phyloP scores from a whole-genome alignment of 2,329 filamentous ascomycete genomes.

The Colletotrichum shisoi region DNA sequence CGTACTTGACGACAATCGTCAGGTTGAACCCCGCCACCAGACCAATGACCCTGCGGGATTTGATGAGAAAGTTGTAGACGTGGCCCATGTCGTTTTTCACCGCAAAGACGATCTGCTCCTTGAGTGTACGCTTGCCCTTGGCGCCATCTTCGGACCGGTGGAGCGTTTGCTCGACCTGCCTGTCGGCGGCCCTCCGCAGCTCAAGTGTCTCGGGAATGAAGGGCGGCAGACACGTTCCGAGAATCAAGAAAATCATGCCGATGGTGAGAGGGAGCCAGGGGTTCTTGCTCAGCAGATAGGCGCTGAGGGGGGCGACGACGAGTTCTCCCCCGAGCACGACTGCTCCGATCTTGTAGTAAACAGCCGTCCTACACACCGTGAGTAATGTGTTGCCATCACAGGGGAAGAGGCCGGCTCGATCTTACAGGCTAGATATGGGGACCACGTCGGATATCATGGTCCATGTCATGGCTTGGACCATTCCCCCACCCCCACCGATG shows the following conservation, averaged over 20 bases:
- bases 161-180: constrained; percentile 34
- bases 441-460: constrained; percentile 57
- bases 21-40: constrained; percentile 51
- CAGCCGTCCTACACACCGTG: constrained; percentile 45
- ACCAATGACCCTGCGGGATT: constrained; percentile 50
- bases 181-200: constrained; percentile 46
- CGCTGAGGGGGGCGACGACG: constrained; percentile 52
- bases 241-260: constrained; percentile 45
- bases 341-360: constrained; percentile 54
- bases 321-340: constrained; percentile 51
- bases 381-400: not conserved
- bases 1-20: constrained; percentile 47
- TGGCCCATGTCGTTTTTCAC: constrained; percentile 46
- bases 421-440: constrained; percentile 46
- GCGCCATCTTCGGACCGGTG: constrained; percentile 21
- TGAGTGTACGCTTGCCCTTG: not conserved
- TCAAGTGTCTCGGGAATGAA: constrained; percentile 56
- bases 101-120: constrained; percentile 42
- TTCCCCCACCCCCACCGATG: constrained; percentile 53
- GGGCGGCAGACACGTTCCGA: constrained; percentile 45
- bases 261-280: constrained; percentile 54
- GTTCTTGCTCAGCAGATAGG: constrained; percentile 50
- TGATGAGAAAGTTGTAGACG: constrained; percentile 52
- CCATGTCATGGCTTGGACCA: constrained; percentile 55
- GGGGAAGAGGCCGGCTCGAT: not conserved